Evolutionary conservation across 306 rosid genomes (phyloP), one percentile per base, ranked within the genome.

Genomic region (Cucumis melo): DNA sequence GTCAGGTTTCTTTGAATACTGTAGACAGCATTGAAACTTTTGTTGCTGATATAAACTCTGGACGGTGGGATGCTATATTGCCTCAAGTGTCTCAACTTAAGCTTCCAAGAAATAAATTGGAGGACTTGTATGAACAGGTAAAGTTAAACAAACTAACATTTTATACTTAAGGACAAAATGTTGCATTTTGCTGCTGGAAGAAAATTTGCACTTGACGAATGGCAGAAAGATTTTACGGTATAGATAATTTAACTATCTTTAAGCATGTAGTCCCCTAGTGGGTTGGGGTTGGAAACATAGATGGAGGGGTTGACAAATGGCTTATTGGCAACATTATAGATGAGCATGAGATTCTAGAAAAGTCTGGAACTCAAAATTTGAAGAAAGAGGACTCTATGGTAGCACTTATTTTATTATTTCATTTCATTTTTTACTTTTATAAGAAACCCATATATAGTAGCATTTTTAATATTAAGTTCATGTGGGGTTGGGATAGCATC

Each of bases 51-150:
- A 88, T 95, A 46, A 95, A 95, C 74, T 87, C 91, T 82, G 99
- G 99, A 74, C 88, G 99, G 80, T 95, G 99, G 99, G 99, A 92
- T 77, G 92, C 96, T 0, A 86, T 95, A 75, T 78, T 95, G 87
- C 99, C 99, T 70, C 97, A 95, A 84, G 96, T 95, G 75, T 82
- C 99, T 78, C 99, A 95, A 60, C 96, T 95, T 73, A 95, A 95
- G 85, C 99, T 95, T 77, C 95, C 99, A 7, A 83, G 99, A 85
- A 89, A 92, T 83, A 95, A 83, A 21, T 87, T 95, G 83, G 99
- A 95, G 86, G 99, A 92, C 85, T 92, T 94, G 87, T 94, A 92
- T 81, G 99, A 94, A 83, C 98, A 93, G 97, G 98, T 90, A 78
- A 27, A 41, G 36, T 65, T 8, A 38, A 65, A 67, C 10, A 21